phyloP scores from a whole-genome alignment of 495 filamentous ascomycete species.

The Lichina pygmaea region DNA sequence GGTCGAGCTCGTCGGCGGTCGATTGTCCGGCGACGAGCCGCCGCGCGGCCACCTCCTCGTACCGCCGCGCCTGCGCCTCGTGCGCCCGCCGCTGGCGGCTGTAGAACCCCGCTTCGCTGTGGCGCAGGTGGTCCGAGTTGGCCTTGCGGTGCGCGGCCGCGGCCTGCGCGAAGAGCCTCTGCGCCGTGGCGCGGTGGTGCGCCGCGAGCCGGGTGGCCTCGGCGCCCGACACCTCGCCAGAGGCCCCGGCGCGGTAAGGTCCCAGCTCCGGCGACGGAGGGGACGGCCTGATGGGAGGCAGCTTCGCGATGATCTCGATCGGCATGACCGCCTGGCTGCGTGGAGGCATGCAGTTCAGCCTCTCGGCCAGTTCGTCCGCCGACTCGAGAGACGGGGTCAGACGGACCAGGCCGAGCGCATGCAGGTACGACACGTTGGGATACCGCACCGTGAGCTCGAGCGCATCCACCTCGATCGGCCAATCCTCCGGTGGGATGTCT shows the following conservation, averaged over 20 bases:
- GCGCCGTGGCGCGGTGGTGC: slow-evolving; percentile 14
- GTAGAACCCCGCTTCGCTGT: slow-evolving; percentile 40
- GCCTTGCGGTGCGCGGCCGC: slow-evolving; percentile 30
- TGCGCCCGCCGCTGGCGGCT: slow-evolving; percentile 26
- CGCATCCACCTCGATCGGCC: slow-evolving; percentile 19
- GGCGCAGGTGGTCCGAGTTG: slow-evolving; percentile 37
- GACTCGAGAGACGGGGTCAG: slow-evolving; percentile 26
- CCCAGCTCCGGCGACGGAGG: slow-evolving; percentile 1
- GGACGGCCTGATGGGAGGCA: slow-evolving; percentile 5
- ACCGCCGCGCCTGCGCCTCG: slow-evolving; percentile 12
- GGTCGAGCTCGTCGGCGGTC: slow-evolving; percentile 29
- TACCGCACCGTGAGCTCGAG: slow-evolving; percentile 27
- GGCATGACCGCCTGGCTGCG: slow-evolving; percentile 1
- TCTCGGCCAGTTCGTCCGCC: slow-evolving; percentile 30
- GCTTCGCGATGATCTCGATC: slow-evolving; percentile 14
- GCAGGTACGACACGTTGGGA: slow-evolving; percentile 16
- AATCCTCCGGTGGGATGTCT: slow-evolving; percentile 7
- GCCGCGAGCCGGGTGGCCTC: background rate
- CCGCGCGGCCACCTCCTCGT: slow-evolving; percentile 25
- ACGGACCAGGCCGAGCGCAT: slow-evolving; percentile 22
- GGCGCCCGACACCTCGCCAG: background rate
- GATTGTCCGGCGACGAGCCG: slow-evolving; percentile 32
- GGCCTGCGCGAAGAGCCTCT: slow-evolving; percentile 29
- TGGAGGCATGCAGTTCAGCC: slow-evolving; percentile 11
- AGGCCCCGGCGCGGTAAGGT: slow-evolving; percentile 11